phyloP scores from a whole-genome alignment of 2,329 filamentous ascomycete species.

The Aspergillus sp. region DNA sequence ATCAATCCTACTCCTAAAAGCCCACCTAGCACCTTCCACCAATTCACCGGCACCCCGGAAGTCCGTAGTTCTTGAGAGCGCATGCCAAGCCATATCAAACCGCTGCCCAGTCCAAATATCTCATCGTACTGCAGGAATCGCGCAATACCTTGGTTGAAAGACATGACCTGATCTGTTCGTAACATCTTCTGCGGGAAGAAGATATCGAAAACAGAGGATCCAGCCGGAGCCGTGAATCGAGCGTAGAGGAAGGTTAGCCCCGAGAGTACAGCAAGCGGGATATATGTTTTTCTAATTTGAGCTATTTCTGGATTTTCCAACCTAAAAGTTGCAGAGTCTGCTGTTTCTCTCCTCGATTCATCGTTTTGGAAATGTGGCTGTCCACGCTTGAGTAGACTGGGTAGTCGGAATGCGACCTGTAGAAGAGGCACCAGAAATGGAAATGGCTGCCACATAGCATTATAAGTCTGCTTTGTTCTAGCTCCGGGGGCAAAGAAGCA shows the following conservation, averaged over 20 bases:
- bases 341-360: too few species aligned
- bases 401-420: neutral
- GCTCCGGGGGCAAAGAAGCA: slow-evolving; percentile 1
- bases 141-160: slow-evolving; percentile 3
- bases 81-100: slow-evolving; percentile 5
- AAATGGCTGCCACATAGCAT: slow-evolving; percentile 9
- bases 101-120: neutral
- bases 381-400: neutral
- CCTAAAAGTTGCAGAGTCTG: too few species aligned
- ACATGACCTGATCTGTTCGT: neutral
- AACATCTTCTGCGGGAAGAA: neutral
- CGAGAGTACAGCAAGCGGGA: slow-evolving; percentile 1
- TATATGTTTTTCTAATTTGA: neutral
- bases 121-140: slow-evolving; percentile 9
- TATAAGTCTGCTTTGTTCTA: neutral
- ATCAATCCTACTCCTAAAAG: too few species aligned
- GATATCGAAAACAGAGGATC: neutral
- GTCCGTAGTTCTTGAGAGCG: slow-evolving; percentile 2
- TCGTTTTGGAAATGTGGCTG: too few species aligned
- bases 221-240: neutral
- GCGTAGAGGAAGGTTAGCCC: slow-evolving; percentile 1
- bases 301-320: neutral
- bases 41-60: neutral
- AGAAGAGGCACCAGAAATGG: slow-evolving; percentile 5
- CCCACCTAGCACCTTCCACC: slow-evolving; percentile 1